A percentile compares a stretch with the other conserved stretches of the same genome.
Conservation (phyloP, 2,329 filamentous ascomycete species). For the Blastomyces emzantsi region DNA sequence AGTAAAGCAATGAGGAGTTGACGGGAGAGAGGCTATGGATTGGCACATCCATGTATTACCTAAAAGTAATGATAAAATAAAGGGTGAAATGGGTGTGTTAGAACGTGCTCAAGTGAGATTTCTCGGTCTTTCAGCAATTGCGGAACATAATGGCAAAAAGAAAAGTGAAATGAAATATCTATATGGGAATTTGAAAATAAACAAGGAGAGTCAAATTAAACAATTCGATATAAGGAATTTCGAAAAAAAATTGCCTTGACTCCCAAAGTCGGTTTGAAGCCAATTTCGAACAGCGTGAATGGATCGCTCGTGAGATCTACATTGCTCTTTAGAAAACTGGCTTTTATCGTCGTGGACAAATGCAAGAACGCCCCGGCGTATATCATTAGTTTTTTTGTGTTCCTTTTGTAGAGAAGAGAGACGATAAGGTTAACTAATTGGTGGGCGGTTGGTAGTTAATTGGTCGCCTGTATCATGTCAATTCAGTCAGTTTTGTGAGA, state of each 20-base stretch:
- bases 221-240: conserved; percentile 15
- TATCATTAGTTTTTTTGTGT: conserved; percentile 9
- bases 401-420: conserved; percentile 13
- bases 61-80: not conserved
- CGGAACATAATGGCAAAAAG: not conserved
- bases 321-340: not conserved
- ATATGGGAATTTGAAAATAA: conserved; percentile 6
- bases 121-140: not conserved
- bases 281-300: conserved; percentile 1
- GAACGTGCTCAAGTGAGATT: not conserved
- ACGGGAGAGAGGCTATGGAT: not conserved
- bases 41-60: not conserved
- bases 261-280: conserved; percentile 3
- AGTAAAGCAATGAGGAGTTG: not conserved
- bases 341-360: conserved; percentile 5
- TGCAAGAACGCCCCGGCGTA: conserved; percentile 9
- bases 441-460: conserved; percentile 71
- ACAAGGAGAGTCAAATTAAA: conserved; percentile 10
- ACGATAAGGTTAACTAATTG: conserved; percentile 11
- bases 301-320: conserved; percentile 4
- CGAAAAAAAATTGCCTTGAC: conserved; percentile 10
- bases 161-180: conserved; percentile 12
- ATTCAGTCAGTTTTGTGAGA: conserved; percentile 20
- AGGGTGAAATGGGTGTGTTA: too few species aligned
- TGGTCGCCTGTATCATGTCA: conserved; percentile 51